These are phyloP conservation scores for Zygotorulaspora chibaensis DNA, from an alignment of 805 yeast species.

Conservation along the genomic window DNA sequence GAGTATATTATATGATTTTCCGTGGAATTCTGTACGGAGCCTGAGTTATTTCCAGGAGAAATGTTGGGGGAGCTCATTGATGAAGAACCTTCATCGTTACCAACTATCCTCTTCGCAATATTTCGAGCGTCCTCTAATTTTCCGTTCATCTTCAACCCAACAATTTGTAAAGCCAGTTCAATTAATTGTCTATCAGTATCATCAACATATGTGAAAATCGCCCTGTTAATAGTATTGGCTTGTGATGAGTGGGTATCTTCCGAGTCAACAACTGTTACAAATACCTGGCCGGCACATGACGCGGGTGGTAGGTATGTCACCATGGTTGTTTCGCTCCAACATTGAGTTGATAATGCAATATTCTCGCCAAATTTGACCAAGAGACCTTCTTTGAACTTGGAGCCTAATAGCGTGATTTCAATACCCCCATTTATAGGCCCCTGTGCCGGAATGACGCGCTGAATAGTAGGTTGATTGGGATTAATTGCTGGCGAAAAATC, in stretches of 20 bases:
- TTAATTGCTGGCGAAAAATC: constrained; percentile 6
- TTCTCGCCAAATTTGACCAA: constrained; percentile 82
- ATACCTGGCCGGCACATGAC: constrained; percentile 80
- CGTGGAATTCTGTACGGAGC: constrained; percentile 6
- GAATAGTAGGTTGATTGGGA: constrained; percentile 51
- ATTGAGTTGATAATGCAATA: constrained; percentile 77
- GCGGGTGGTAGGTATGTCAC: constrained; percentile 95
- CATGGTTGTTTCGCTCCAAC: constrained; percentile 93
- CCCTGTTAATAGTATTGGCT: constrained; percentile 28
- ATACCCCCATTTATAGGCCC: constrained; percentile 97
- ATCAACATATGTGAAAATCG: constrained; percentile 83
- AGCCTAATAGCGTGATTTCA: constrained; percentile 87
- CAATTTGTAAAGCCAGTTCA: constrained; percentile 93
- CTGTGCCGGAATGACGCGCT: constrained; percentile 88
- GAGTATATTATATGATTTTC: constrained; percentile 11
- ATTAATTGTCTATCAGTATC: constrained; percentile 93
- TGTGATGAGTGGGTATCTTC: constrained; percentile 11
- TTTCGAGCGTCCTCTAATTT: constrained; percentile 90
- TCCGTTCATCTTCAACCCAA: constrained; percentile 96
- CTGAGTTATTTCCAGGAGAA: constrained; percentile 11
- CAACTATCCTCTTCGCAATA: constrained; percentile 87
- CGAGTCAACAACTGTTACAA: constrained; percentile 67
- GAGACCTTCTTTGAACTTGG: constrained; percentile 78
- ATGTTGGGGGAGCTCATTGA: constrained; percentile 17
- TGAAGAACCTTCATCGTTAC: constrained; percentile 39